These are phyloP conservation scores for Papiliotrema terrestris DNA, from an alignment of 1,284 basidiomycete genomes.

Conservation along the genomic window DNA sequence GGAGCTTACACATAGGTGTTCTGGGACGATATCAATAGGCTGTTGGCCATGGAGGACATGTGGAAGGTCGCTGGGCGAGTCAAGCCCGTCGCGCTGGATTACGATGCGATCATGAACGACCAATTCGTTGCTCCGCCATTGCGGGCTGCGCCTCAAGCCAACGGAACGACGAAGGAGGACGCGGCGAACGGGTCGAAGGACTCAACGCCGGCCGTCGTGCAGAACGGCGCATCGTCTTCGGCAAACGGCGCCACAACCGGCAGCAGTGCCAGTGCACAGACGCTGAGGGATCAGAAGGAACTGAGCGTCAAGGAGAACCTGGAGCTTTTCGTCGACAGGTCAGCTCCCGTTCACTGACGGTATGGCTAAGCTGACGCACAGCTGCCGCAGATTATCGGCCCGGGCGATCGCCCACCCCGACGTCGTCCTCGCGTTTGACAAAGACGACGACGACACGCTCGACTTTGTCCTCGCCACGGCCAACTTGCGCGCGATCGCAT, in stretches of 20 bases:
- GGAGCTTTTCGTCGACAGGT: conserved; percentile 78
- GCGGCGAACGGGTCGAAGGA: not conserved
- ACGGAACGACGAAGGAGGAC: not conserved
- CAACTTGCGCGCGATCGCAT: conserved; percentile 86
- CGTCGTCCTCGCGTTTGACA: conserved; percentile 82
- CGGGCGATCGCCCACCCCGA: conserved; percentile 71
- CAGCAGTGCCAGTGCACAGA: not conserved
- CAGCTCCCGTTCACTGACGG: conserved; percentile 15
- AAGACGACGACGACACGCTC: conserved; percentile 94
- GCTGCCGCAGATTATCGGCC: conserved; percentile 70
- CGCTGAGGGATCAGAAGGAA: conserved; percentile 73
- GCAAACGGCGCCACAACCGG: conserved; percentile 1
- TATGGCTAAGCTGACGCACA: conserved; percentile 39
- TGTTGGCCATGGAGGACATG: conserved; percentile 96
- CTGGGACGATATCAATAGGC: conserved; percentile 77
- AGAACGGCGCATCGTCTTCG: conserved; percentile 12
- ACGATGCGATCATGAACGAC: conserved; percentile 63
- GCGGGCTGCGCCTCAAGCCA: conserved; percentile 20
- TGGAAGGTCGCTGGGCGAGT: conserved; percentile 73
- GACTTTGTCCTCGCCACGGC: conserved; percentile 94
- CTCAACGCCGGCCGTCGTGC: not conserved
- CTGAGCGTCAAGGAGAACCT: conserved; percentile 75
- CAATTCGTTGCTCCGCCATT: conserved; percentile 55
- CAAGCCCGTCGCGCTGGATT: conserved; percentile 79
- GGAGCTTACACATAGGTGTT: conserved; percentile 63